Evolutionary conservation across 176 grass and related monocot genomes (phyloP).

Genomic region (Puccinellia tenuiflora): DNA sequence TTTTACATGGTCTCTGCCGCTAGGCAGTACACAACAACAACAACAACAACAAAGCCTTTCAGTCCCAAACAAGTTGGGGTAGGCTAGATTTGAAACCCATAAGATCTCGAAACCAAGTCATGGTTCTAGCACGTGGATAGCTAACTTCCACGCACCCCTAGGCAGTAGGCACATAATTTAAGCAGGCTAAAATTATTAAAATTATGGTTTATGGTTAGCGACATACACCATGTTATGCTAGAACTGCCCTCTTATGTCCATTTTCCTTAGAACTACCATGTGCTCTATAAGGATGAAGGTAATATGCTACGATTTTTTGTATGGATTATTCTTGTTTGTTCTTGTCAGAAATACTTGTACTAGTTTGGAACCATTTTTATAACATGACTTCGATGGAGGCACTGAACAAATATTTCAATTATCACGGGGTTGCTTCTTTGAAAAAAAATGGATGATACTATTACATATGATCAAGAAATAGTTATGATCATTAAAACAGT

Average conservation of each 20-base stretch:
- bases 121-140: no score
- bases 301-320: no score
- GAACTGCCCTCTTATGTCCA: neutral
- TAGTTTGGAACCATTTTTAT: neutral
- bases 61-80: no score
- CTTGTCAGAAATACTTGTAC: neutral
- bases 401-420: neutral
- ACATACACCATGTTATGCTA: neutral
- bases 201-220: neutral
- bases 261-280: neutral
- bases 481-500: neutral
- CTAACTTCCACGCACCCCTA: no score
- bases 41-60: no score
- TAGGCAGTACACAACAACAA: no score
- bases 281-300: neutral
- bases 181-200: neutral
- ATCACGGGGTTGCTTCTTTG: neutral
- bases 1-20: constrained; percentile 1
- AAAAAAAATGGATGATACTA: neutral
- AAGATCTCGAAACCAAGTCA: no score
- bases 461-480: neutral
- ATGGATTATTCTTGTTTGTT: neutral
- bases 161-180: neutral
- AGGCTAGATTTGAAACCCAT: no score
- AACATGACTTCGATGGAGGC: neutral